Evolutionary conservation across 2,329 filamentous ascomycete genomes (phyloP), one percentile per base, ranked within the genome.

Genomic region (Hymenoscyphus albidus): DNA sequence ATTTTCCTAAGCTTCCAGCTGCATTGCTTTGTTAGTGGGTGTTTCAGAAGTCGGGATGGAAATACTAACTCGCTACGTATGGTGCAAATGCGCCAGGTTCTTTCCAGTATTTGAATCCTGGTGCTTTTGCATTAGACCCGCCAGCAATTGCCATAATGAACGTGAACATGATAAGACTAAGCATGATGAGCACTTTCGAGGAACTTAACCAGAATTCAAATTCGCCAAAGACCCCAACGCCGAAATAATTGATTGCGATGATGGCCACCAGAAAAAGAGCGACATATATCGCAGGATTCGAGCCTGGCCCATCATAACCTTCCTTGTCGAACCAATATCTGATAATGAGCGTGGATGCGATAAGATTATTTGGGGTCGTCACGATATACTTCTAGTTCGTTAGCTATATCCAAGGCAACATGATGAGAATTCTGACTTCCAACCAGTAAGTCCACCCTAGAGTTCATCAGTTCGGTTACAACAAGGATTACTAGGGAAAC

Each of bases 241-340:
- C 77, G 66, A 89, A 88, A 73, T 87, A 88, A 75, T 91, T 91
- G 80, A 91, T 88, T 69, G 74, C 76, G 64, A 89, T 71, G 70
- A 91, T 89, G 61, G 78, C 67, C 32, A 89, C 79, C 3, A 90
- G 78, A 77, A 91, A 88, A 59, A 91, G 82, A 48, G 91, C 83
- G 63, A 96, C 93, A 78, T 87, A 95, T 13, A 94, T 89, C 60
- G 90, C 91, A 0, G 91, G 88, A 72, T 94, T 93, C 63, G 94
- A 81, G 58, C 62, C 66, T 14, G 67, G 64, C 13, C 69, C 67
- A 38, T 68, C 60, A 42, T 69, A 69, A 2, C 42, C 65, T 18
- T 42, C 48, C 56, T 78, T 80, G 0, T 89, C 83, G 12, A 91
- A 78, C 92, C 92, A 96, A 72, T 87, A 93, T 70, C 89, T 86